Percentiles rank a stretch among this genome's conserved stretches.
These are phyloP conservation scores for Fusarium scirpi DNA, from an alignment of 2,329 filamentous ascomycete species.

Conservation along the genomic window DNA sequence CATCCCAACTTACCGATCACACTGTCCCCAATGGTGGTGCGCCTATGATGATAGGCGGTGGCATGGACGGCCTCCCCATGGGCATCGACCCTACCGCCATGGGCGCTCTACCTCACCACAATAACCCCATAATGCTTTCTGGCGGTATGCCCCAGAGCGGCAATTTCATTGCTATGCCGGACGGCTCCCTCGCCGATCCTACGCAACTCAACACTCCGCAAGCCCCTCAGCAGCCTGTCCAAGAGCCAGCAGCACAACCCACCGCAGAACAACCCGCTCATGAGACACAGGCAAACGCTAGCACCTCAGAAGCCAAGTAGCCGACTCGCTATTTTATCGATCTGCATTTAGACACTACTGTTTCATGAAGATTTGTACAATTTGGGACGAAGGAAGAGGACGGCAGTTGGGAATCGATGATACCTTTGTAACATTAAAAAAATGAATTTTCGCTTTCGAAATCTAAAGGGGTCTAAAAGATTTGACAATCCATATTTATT, in stretches of 20 bases:
- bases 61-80: constrained; percentile 43
- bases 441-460: constrained; percentile 14
- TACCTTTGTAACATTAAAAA: constrained; percentile 46
- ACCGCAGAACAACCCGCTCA: constrained; percentile 30
- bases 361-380: constrained; percentile 11
- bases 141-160: constrained; percentile 29
- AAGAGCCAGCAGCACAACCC: constrained; percentile 11
- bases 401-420: constrained; percentile 38
- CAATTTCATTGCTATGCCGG: constrained; percentile 34
- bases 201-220: constrained; percentile 27
- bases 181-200: constrained; percentile 24
- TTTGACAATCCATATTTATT: background rate
- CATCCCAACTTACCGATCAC: constrained; percentile 56
- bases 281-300: constrained; percentile 12
- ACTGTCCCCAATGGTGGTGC: constrained; percentile 41
- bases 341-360: constrained; percentile 3
- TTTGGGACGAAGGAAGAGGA: background rate
- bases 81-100: constrained; percentile 42
- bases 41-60: constrained; percentile 41
- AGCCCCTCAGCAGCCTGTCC: constrained; percentile 15
- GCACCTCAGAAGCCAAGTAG: constrained; percentile 12
- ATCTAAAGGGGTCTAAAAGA: background rate
- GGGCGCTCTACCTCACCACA: constrained; percentile 43
- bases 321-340: background rate
- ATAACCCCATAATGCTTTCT: constrained; percentile 43